A percentile compares a stretch with the other conserved stretches of the same genome.
These are phyloP conservation scores for Melastoma candidum DNA, from an alignment of 441 rosid species.

Conservation along the genomic window DNA sequence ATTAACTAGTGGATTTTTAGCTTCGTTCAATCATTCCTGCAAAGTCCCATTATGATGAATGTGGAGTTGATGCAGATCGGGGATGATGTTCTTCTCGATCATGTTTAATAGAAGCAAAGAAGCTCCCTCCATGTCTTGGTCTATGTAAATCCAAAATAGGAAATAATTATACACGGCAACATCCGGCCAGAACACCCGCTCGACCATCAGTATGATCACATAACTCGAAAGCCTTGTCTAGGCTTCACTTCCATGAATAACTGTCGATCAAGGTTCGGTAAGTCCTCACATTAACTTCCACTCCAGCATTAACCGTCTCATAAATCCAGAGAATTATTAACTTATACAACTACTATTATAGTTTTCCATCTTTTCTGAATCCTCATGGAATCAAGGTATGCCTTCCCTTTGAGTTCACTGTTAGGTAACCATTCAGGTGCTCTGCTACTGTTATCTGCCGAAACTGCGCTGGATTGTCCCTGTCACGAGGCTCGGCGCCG, in stretches of 20 bases:
- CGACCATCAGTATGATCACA: conserved; percentile 46
- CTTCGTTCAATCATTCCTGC: conserved; percentile 38
- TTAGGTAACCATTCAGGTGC: no score
- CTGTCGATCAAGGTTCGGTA: conserved; percentile 42
- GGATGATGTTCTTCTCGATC: conserved; percentile 24
- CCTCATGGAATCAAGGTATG: no score
- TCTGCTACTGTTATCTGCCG: no score
- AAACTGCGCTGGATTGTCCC: no score
- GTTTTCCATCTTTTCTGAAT: no score
- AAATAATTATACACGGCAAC: conserved; percentile 31
- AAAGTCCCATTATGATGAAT: conserved; percentile 38
- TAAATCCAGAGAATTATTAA: no score
- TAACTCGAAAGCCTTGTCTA: conserved; percentile 36
- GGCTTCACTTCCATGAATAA: conserved; percentile 29
- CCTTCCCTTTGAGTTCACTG: no score
- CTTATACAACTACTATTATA: no score
- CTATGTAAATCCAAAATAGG: conserved; percentile 34
- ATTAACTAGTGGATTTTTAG: conserved; percentile 32
- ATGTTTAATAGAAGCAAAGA: conserved; percentile 28
- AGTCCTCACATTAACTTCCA: conserved; percentile 34
- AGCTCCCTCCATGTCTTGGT: conserved; percentile 39
- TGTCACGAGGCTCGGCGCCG: no score
- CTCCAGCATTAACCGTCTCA: conserved; percentile 34
- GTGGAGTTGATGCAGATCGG: conserved; percentile 45
- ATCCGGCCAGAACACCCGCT: conserved; percentile 31